Evolutionary conservation across 345 rosid genomes (phyloP).

Genomic region (Citrus mangshanensis): DNA sequence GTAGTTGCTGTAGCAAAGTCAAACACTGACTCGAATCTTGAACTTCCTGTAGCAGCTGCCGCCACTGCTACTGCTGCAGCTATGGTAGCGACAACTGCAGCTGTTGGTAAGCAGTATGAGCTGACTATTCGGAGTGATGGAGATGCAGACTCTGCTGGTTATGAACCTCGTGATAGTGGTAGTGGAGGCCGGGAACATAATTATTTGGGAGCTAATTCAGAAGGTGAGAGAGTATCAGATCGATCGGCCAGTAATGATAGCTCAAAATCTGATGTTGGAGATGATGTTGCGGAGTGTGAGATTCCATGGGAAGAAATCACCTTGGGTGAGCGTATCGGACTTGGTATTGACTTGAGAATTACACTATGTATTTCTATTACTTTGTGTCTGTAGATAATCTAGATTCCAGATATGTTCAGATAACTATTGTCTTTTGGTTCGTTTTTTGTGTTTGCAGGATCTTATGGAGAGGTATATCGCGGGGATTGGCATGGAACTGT

Average conservation of each 20-base stretch:
- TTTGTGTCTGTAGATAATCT: constrained; percentile 13
- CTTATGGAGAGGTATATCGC: constrained; percentile 94
- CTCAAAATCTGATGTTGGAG: constrained; percentile 61
- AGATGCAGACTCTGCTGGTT: constrained; percentile 49
- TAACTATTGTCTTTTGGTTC: constrained; percentile 1
- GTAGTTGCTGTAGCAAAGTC: constrained; percentile 88
- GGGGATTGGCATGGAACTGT: constrained; percentile 99
- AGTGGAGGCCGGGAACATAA: constrained; percentile 41
- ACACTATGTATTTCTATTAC: constrained; percentile 20
- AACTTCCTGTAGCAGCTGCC: constrained; percentile 89
- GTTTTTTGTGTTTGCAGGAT: constrained; percentile 60
- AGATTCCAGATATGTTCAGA: constrained; percentile 3
- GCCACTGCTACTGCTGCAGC: constrained; percentile 98
- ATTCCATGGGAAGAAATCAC: constrained; percentile 85
- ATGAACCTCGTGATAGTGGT: constrained; percentile 47
- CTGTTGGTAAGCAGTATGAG: constrained; percentile 63
- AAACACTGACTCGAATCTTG: constrained; percentile 53
- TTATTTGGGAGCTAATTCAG: constrained; percentile 36
- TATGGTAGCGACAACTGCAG: constrained; percentile 80
- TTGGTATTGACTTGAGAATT: constrained; percentile 53
- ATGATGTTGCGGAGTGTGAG: constrained; percentile 88
- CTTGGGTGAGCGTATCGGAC: constrained; percentile 95
- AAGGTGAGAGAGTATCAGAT: constrained; percentile 62
- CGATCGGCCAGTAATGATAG: constrained; percentile 59
- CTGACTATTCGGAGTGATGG: constrained; percentile 46